Conservation (phyloP, 768 basidiomycete genomes). For the Boletus eberwhitei region DNA sequence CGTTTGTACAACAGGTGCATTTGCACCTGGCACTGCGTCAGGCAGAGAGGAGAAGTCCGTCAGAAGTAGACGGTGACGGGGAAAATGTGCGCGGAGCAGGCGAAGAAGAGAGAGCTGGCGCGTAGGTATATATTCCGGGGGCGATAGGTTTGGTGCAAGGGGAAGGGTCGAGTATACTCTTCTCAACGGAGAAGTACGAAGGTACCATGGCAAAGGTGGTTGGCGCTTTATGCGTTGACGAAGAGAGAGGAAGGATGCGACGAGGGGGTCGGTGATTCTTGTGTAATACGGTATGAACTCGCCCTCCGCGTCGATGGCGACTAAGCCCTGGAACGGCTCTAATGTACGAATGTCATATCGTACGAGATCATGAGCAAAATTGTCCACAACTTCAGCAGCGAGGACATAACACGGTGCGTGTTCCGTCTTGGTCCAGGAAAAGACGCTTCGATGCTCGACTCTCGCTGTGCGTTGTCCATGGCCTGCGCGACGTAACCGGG, state of each 20-base stretch:
- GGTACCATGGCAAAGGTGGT: constrained; percentile 56
- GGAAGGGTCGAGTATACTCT: constrained; percentile 69
- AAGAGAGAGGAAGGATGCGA: constrained; percentile 71
- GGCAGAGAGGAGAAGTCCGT: constrained; percentile 91
- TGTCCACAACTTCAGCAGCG: constrained; percentile 97
- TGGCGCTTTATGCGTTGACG: constrained; percentile 57
- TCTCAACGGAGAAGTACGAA: constrained; percentile 54
- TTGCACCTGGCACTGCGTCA: constrained; percentile 63
- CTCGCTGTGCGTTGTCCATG: constrained; percentile 46
- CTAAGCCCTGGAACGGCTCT: constrained; percentile 78
- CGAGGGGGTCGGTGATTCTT: constrained; percentile 80
- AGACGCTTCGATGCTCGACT: constrained; percentile 75
- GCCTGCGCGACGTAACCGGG: constrained; percentile 50
- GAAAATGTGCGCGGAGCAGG: constrained; percentile 79
- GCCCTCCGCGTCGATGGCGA: constrained; percentile 73
- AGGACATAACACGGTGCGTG: constrained; percentile 88
- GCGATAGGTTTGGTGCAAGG: constrained; percentile 85
- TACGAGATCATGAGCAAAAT: constrained; percentile 93
- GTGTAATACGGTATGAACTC: constrained; percentile 85
- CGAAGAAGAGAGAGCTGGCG: constrained; percentile 82
- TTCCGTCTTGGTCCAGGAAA: constrained; percentile 76
- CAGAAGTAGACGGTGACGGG: constrained; percentile 88
- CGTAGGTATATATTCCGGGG: constrained; percentile 90
- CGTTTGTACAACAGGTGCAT: constrained; percentile 94
- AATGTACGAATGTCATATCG: constrained; percentile 82